Conservation (phyloP, 2,329 filamentous ascomycete species). For the Chaetomium sp. region DNA sequence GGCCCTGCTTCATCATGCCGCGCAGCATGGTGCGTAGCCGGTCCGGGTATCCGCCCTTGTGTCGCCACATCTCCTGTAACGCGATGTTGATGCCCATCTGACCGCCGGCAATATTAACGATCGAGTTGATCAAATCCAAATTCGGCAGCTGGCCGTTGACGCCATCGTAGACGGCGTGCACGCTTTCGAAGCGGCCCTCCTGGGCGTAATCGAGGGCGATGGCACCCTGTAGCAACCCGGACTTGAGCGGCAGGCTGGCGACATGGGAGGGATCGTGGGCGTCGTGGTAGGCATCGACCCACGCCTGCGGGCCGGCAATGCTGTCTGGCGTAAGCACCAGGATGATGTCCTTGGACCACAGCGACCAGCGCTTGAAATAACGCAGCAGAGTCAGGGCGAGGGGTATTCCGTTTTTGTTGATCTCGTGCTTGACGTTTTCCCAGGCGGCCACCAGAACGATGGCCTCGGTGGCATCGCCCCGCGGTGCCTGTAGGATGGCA, state of each 20-base stretch:
- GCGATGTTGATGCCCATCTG: slow-evolving; percentile 88
- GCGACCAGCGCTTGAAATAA: slow-evolving; percentile 96
- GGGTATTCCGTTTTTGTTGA: slow-evolving; percentile 86
- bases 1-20: slow-evolving; percentile 88
- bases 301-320: slow-evolving; percentile 86
- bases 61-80: slow-evolving; percentile 82
- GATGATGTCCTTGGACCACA: slow-evolving; percentile 99
- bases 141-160: slow-evolving; percentile 95
- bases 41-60: slow-evolving; percentile 77
- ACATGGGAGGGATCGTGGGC: slow-evolving; percentile 73
- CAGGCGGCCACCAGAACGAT: slow-evolving; percentile 90
- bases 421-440: slow-evolving; percentile 74
- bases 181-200: slow-evolving; percentile 78
- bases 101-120: slow-evolving; percentile 80
- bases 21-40: slow-evolving; percentile 85
- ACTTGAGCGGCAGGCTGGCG: slow-evolving; percentile 81
- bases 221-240: slow-evolving; percentile 88
- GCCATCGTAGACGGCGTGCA: slow-evolving; percentile 93
- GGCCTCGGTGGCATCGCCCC: slow-evolving; percentile 94
- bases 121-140: slow-evolving; percentile 92
- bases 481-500: slow-evolving; percentile 86
- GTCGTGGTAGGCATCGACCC: slow-evolving; percentile 97
- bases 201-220: slow-evolving; percentile 92
- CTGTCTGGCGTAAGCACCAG: slow-evolving; percentile 88
- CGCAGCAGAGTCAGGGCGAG: slow-evolving; percentile 83